phyloP scores from a whole-genome alignment of 2,329 filamentous ascomycete genomes.

The Lecanoromycetidae sp. region DNA sequence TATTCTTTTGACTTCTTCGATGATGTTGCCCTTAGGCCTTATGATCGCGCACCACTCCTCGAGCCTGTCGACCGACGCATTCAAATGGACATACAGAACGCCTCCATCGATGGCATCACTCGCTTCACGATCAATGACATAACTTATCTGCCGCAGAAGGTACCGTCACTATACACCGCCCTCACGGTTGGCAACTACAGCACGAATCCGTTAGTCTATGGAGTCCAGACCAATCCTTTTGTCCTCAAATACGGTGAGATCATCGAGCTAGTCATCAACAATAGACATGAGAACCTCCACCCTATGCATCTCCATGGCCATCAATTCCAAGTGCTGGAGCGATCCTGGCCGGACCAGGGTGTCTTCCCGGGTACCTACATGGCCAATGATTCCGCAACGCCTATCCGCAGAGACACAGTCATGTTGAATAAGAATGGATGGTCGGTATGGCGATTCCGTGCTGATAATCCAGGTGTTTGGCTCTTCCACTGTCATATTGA shows the following conservation, averaged over 20 bases:
- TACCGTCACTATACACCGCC: conserved; percentile 68
- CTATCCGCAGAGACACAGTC: conserved; percentile 28
- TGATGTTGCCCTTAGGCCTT: conserved; percentile 6
- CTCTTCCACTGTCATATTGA: conserved; percentile 37
- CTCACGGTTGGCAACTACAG: conserved; percentile 46
- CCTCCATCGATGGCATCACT: conserved; percentile 4
- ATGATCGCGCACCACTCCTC: conserved; percentile 7
- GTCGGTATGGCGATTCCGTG: conserved; percentile 27
- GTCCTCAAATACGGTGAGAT: conserved; percentile 51
- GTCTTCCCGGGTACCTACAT: conserved; percentile 24
- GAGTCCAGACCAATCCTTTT: conserved; percentile 52
- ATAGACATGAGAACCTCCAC: conserved; percentile 33
- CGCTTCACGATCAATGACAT: conserved; percentile 47
- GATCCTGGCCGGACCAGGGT: conserved; percentile 27
- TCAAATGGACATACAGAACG: conserved; percentile 1
- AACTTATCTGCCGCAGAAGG: conserved; percentile 62
- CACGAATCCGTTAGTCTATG: conserved; percentile 51
- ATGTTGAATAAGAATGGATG: conserved; percentile 22
- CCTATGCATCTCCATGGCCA: conserved; percentile 69
- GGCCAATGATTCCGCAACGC: background rate
- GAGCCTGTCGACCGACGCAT: conserved; percentile 13
- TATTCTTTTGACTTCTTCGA: conserved; percentile 37
- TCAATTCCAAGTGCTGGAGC: conserved; percentile 49
- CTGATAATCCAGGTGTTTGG: conserved; percentile 15
- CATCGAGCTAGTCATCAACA: conserved; percentile 27